These are phyloP conservation scores for Fistulifera solaris DNA, from an alignment of 108 stramenopile species.

Conservation along the genomic window DNA sequence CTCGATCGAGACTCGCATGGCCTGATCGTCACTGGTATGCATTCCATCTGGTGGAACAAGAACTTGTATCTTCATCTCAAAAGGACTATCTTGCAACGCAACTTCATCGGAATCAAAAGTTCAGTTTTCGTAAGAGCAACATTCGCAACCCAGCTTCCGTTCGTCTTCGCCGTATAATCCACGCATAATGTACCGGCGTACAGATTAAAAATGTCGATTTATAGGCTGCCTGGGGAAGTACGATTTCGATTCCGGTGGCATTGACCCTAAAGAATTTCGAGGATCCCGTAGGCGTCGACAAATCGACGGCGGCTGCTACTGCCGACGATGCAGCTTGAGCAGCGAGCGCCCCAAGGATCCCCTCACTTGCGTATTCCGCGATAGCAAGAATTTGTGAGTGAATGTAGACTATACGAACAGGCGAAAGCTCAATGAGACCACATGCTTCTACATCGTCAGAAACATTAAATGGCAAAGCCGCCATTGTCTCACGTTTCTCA, in stretches of 20 bases:
- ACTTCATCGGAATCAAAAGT: constrained; percentile 29
- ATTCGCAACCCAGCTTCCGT: constrained; percentile 37
- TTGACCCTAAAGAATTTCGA: constrained; percentile 51
- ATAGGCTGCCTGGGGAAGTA: constrained; percentile 65
- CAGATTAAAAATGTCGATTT: constrained; percentile 34
- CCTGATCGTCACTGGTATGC: constrained; percentile 54
- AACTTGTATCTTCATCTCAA: constrained; percentile 41
- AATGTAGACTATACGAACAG: constrained; percentile 68
- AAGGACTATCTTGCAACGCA: constrained; percentile 43
- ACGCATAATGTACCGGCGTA: constrained; percentile 44
- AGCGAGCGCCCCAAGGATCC: constrained; percentile 67
- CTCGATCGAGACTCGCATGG: constrained; percentile 48
- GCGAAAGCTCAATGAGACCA: constrained; percentile 58
- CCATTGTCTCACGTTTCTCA: constrained; percentile 40
- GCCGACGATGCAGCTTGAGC: constrained; percentile 62
- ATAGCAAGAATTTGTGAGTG: constrained; percentile 72
- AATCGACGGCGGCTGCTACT: constrained; percentile 59
- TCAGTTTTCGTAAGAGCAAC: constrained; percentile 40
- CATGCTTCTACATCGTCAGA: constrained; percentile 40
- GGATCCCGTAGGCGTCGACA: constrained; percentile 41
- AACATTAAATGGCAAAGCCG: constrained; percentile 16
- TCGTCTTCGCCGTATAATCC: constrained; percentile 42
- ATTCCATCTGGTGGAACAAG: constrained; percentile 35
- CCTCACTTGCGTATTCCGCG: constrained; percentile 72
- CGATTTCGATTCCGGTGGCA: constrained; percentile 64